Evolutionary conservation across 2,329 filamentous ascomycete species (phyloP).

Genomic region (Fusarium verticillioides): DNA sequence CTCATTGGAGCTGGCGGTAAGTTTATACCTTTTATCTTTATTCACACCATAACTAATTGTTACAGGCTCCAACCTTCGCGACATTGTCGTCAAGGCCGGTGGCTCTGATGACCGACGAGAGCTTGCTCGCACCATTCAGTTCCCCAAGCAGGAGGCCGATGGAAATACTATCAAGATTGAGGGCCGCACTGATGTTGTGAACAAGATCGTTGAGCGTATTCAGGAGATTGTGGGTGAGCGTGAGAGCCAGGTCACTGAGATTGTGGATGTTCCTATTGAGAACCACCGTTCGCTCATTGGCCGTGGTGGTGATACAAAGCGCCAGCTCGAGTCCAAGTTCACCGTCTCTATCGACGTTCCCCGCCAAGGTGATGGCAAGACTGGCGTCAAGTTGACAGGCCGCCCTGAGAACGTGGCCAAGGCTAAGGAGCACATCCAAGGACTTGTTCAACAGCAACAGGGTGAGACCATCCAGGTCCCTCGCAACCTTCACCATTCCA

Average conservation of each 20-base stretch:
- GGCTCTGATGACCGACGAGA: slow-evolving; percentile 87
- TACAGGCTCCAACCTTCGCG: slow-evolving; percentile 83
- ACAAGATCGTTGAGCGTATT: slow-evolving; percentile 88
- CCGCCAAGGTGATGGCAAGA: slow-evolving; percentile 84
- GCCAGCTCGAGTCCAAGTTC: slow-evolving; percentile 86
- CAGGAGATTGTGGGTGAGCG: slow-evolving; percentile 83
- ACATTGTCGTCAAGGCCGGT: slow-evolving; percentile 87
- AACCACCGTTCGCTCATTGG: slow-evolving; percentile 94
- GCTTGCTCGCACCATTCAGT: slow-evolving; percentile 90
- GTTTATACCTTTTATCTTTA: slow-evolving; percentile 46
- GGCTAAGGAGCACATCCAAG: slow-evolving; percentile 85
- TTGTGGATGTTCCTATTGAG: slow-evolving; percentile 84
- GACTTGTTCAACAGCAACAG: slow-evolving; percentile 84
- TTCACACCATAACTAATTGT: slow-evolving; percentile 45
- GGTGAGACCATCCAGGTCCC: slow-evolving; percentile 90
- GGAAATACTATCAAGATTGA: slow-evolving; percentile 89
- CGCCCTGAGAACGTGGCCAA: slow-evolving; percentile 81
- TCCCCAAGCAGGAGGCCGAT: slow-evolving; percentile 87
- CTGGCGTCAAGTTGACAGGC: slow-evolving; percentile 87
- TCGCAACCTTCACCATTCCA: slow-evolving; percentile 80
- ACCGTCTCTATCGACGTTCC: slow-evolving; percentile 90
- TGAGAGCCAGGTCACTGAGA: slow-evolving; percentile 82
- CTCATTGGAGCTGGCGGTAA: slow-evolving; percentile 90
- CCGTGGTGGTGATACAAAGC: slow-evolving; percentile 87
- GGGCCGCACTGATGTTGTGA: slow-evolving; percentile 83